Evolutionary conservation across 768 basidiomycete species (phyloP).

Genomic region (Chlorophyllum brunneum): DNA sequence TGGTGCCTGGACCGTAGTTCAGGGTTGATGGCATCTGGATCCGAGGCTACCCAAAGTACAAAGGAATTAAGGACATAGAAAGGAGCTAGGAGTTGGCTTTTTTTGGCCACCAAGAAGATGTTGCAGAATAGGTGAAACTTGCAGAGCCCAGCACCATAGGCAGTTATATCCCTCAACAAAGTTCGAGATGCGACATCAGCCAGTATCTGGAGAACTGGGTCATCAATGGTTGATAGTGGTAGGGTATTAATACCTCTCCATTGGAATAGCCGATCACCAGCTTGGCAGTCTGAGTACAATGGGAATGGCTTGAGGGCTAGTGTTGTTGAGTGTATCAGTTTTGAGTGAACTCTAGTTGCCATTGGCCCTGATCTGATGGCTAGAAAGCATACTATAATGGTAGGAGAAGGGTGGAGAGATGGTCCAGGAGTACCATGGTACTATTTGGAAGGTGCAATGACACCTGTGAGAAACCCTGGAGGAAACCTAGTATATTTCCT

Average conservation of each 20-base stretch:
- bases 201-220: conserved; percentile 15
- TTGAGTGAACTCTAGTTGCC: no score
- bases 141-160: conserved; percentile 23
- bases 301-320: conserved; percentile 15
- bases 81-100: conserved; percentile 21
- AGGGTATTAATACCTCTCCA: conserved; percentile 32
- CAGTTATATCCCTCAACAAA: neutral
- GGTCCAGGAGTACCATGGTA: neutral
- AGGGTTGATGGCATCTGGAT: conserved; percentile 18
- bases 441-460: no score
- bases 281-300: conserved; percentile 17
- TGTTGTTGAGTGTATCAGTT: neutral
- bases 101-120: conserved; percentile 27
- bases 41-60: conserved; percentile 29
- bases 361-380: neutral
- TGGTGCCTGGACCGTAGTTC: conserved; percentile 7
- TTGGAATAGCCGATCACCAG: neutral
- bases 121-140: conserved; percentile 25
- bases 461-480: conserved; percentile 13
- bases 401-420: neutral
- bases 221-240: conserved; percentile 17
- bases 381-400: neutral
- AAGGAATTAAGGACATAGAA: conserved; percentile 30
- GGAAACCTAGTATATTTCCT: conserved; percentile 13
- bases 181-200: neutral